Conservation (phyloP, 805 yeast genomes). For the Kluyveromyces nonfermentans region DNA sequence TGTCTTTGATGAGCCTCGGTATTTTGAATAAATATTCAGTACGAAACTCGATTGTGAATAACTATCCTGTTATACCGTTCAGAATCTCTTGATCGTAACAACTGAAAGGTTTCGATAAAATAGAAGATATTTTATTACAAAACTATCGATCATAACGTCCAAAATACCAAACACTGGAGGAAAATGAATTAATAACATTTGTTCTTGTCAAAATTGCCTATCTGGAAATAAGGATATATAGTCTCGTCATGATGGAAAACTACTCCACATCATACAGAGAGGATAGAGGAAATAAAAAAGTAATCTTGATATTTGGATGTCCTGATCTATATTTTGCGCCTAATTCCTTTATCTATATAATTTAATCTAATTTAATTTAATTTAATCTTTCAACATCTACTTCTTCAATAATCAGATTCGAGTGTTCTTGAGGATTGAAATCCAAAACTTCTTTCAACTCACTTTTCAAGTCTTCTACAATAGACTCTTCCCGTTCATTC, state of each 20-base stretch:
- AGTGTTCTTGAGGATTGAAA: neutral
- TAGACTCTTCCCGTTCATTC: conserved; percentile 1
- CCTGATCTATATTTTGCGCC: neutral
- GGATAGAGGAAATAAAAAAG: no score
- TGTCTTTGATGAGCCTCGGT: conserved; percentile 90
- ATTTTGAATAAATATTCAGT: conserved; percentile 34
- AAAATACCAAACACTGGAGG: no score
- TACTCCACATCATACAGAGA: no score
- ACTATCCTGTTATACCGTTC: neutral
- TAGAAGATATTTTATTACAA: neutral
- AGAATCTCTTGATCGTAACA: neutral
- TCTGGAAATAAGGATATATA: no score
- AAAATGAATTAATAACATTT: no score
- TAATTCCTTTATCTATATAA: no score
- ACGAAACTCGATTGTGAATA: neutral
- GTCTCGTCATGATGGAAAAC: no score
- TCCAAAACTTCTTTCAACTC: neutral
- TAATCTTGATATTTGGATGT: no score
- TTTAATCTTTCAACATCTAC: conserved; percentile 3
- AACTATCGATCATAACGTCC: neutral
- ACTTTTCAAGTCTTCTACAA: neutral
- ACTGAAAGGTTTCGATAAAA: neutral
- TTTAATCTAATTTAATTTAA: neutral
- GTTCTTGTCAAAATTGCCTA: no score
- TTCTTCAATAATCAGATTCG: conserved; percentile 7